Evolutionary conservation across 108 stramenopile genomes (phyloP).

Genomic region (Hondaea fermentalgiana): DNA sequence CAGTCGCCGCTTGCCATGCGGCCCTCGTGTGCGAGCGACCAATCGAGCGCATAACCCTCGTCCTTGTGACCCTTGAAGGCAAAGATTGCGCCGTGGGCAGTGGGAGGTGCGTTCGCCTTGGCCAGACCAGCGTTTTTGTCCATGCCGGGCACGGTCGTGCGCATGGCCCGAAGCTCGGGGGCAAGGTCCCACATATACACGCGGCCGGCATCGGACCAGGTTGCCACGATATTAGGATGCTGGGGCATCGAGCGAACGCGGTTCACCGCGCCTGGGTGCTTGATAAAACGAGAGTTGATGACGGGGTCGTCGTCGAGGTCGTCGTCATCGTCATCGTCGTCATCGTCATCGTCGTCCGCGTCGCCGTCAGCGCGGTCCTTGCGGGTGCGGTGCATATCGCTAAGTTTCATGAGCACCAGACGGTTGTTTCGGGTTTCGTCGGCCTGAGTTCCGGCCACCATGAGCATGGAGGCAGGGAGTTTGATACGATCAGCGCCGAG

Average conservation of each 20-base stretch:
- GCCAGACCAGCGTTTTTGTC: neutral
- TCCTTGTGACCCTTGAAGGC: constrained; percentile 60
- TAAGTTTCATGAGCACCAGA: constrained; percentile 70
- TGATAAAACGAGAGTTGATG: constrained; percentile 65
- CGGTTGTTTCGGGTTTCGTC: constrained; percentile 62
- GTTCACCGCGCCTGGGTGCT: constrained; percentile 84
- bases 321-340: constrained; percentile 42
- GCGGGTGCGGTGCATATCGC: constrained; percentile 63
- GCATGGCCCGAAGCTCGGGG: constrained; percentile 19
- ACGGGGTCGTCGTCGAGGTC: constrained; percentile 77
- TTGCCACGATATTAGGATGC: constrained; percentile 67
- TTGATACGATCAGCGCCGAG: constrained; percentile 68
- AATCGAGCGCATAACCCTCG: constrained; percentile 90
- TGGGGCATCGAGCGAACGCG: constrained; percentile 87
- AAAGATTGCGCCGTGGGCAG: constrained; percentile 61
- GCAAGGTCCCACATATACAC: constrained; percentile 79
- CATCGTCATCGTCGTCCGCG: constrained; percentile 43
- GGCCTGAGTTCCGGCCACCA: constrained; percentile 85
- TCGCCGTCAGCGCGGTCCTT: constrained; percentile 65
- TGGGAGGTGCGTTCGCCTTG: neutral
- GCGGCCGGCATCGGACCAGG: constrained; percentile 73
- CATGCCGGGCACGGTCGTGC: neutral
- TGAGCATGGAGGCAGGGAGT: constrained; percentile 75
- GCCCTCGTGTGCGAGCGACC: constrained; percentile 64
- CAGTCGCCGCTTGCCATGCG: constrained; percentile 79